Conservation (phyloP, 2,329 filamentous ascomycete genomes). For the Fusarium musae region DNA sequence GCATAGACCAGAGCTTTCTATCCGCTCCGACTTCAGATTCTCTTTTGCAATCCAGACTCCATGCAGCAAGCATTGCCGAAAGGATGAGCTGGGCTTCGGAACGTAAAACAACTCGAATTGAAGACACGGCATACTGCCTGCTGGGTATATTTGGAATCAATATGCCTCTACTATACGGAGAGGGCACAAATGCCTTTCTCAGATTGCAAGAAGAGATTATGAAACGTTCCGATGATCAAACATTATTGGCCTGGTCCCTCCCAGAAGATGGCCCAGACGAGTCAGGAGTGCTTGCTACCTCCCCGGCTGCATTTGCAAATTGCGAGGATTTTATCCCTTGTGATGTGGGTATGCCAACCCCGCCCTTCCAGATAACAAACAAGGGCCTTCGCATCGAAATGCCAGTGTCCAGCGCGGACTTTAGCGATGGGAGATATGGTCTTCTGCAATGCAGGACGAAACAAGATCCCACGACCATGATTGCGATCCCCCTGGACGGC, state of each 20-base stretch:
- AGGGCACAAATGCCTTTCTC: neutral
- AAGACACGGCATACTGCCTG: neutral
- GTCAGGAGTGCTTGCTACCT: neutral
- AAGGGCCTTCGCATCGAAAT: neutral
- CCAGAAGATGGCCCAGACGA: neutral
- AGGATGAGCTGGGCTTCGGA: neutral
- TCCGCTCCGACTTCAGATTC: fast-evolving
- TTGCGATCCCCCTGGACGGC: fast-evolving
- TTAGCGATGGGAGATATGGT: fast-evolving
- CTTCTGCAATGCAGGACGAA: neutral
- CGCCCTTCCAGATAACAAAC: neutral
- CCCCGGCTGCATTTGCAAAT: neutral
- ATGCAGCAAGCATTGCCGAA: neutral
- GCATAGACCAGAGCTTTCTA: neutral
- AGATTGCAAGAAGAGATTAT: neutral
- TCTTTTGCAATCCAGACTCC: neutral
- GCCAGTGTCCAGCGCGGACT: neutral
- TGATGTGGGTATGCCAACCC: neutral
- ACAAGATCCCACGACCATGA: neutral
- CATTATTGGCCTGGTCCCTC: neutral
- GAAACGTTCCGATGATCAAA: neutral
- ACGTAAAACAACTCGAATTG: neutral
- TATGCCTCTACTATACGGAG: neutral
- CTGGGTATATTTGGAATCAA: neutral
- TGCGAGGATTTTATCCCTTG: neutral